Evolutionary conservation across 768 basidiomycete genomes (phyloP).

Genomic region (Xanthoconium purpureum): DNA sequence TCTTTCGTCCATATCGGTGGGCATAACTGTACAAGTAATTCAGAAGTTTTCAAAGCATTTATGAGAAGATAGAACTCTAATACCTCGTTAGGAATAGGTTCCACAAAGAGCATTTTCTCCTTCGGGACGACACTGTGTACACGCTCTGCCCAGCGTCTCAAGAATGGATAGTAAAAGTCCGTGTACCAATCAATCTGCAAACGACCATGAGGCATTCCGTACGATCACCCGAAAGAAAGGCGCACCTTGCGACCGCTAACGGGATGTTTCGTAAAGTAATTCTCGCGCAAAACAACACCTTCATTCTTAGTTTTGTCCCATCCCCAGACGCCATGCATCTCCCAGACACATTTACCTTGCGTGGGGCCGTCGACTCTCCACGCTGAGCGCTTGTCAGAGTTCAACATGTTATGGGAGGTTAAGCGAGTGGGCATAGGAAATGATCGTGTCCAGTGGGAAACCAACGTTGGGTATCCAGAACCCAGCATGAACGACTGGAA

Average conservation of each 20-base stretch:
- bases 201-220: neutral
- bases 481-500: conserved; percentile 92
- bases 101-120: conserved; percentile 69
- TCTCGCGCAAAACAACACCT: conserved; percentile 76
- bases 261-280: conserved; percentile 78
- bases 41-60: neutral
- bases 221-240: neutral
- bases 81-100: conserved; percentile 94
- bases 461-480: conserved; percentile 74
- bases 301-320: conserved; percentile 68
- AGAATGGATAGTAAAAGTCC: conserved; percentile 80
- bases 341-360: conserved; percentile 74
- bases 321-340: conserved; percentile 91
- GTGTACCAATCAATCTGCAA: conserved; percentile 79
- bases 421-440: conserved; percentile 84
- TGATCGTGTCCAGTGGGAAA: conserved; percentile 79
- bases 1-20: conserved; percentile 72
- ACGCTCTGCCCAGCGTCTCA: conserved; percentile 62
- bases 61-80: neutral
- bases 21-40: conserved; percentile 57
- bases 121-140: conserved; percentile 47
- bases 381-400: conserved; percentile 53
- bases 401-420: conserved; percentile 57
- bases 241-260: conserved; percentile 56
- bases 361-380: conserved; percentile 80